Conservation (phyloP, 2,329 filamentous ascomycete genomes). For the Botryotinia convoluta region DNA sequence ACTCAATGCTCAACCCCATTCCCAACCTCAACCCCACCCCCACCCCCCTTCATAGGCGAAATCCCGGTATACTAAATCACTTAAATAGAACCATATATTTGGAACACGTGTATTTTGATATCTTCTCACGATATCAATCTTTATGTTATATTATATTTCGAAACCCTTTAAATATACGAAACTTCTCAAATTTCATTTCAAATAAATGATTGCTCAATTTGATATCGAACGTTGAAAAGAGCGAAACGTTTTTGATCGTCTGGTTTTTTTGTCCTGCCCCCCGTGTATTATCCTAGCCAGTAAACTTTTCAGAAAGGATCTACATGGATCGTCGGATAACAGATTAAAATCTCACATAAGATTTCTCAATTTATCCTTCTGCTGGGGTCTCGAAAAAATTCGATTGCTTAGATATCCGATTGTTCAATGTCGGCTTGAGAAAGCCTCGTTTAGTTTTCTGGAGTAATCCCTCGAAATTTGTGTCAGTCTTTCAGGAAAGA, state of each 20-base stretch:
- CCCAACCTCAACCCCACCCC: too few species aligned
- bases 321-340: not conserved
- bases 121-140: not conserved
- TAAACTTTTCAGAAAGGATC: not conserved
- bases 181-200: not conserved
- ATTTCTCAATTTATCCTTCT: not conserved
- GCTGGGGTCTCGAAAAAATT: not conserved
- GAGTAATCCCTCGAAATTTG: not conserved
- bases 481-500: not conserved
- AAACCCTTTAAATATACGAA: too few species aligned
- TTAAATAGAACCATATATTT: not conserved
- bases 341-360: not conserved
- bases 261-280: not conserved
- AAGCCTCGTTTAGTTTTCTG: not conserved
- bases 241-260: not conserved
- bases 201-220: not conserved
- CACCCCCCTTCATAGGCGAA: not conserved
- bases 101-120: not conserved
- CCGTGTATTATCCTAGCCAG: too few species aligned
- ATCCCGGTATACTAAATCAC: not conserved
- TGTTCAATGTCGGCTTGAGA: not conserved
- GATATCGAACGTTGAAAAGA: not conserved
- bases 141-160: too few species aligned
- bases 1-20: not conserved
- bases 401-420: not conserved